Percentiles rank a stretch among this genome's conserved stretches.
Conservation (phyloP, 140 eudicot genomes). For the Flaveria floridana region DNA sequence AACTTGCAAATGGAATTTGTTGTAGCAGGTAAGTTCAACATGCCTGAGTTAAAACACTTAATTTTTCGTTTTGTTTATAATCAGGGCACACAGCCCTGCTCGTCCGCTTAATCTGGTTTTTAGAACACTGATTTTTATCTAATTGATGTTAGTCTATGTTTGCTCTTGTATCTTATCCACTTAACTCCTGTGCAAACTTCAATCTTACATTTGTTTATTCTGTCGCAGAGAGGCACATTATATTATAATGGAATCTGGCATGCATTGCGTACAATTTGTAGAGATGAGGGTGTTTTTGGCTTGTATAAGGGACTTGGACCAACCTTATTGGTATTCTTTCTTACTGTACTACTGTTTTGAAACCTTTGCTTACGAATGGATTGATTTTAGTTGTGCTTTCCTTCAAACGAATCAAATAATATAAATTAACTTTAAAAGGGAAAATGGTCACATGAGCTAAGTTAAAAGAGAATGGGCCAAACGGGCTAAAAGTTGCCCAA, state of each 20-base stretch:
- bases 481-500: neutral
- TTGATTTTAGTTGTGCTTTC: neutral
- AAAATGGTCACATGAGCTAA: neutral
- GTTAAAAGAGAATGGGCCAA: neutral
- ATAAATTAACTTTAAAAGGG: neutral
- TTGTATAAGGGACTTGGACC: conserved; percentile 91
- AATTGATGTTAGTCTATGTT: neutral
- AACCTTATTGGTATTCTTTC: conserved; percentile 62
- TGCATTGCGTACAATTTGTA: conserved; percentile 69
- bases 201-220: conserved; percentile 22
- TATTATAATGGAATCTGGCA: conserved; percentile 80
- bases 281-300: conserved; percentile 79
- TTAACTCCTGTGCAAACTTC: neutral
- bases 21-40: conserved; percentile 36
- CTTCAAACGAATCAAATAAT: neutral
- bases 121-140: conserved; percentile 36
- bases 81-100: conserved; percentile 16
- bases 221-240: conserved; percentile 53
- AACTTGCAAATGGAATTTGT: conserved; percentile 21
- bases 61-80: conserved; percentile 19
- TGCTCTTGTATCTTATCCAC: conserved; percentile 14
- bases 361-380: neutral
- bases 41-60: conserved; percentile 25
- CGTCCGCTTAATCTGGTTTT: conserved; percentile 26
- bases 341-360: neutral